Percentiles rank a stretch among this genome's conserved stretches.
These are phyloP conservation scores for Leccinum fibrillosum DNA, from an alignment of 768 basidiomycete genomes.

Conservation along the genomic window DNA sequence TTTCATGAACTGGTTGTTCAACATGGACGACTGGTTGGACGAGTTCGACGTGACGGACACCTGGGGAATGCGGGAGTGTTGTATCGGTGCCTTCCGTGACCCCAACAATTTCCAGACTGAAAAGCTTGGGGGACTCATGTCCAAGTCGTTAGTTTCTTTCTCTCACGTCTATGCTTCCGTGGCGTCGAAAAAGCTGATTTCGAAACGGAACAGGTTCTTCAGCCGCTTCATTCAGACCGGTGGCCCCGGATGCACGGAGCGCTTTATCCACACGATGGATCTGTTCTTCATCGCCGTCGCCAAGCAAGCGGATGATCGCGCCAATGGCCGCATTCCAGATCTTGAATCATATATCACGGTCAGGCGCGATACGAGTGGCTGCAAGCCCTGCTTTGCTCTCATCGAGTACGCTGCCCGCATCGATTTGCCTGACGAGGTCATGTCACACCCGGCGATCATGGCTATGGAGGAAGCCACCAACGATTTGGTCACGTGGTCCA, in stretches of 20 bases:
- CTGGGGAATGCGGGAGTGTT: constrained; percentile 29
- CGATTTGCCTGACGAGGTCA: constrained; percentile 52
- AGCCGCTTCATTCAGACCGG: constrained; percentile 35
- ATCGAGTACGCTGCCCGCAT: constrained; percentile 54
- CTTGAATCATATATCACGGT: constrained; percentile 52
- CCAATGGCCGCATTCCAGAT: constrained; percentile 35
- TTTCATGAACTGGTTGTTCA: constrained; percentile 53
- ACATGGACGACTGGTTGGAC: constrained; percentile 42
- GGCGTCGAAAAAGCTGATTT: neutral
- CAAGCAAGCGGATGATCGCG: constrained; percentile 42
- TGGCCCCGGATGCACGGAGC: constrained; percentile 38
- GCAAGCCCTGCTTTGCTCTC: constrained; percentile 47
- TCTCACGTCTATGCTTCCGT: neutral
- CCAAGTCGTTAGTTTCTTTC: constrained; percentile 31
- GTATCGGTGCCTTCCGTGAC: constrained; percentile 30
- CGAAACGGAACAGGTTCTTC: constrained; percentile 33
- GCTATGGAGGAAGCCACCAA: constrained; percentile 46
- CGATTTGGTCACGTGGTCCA: constrained; percentile 51
- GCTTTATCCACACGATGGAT: constrained; percentile 41
- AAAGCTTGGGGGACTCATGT: constrained; percentile 30
- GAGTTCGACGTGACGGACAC: constrained; percentile 33
- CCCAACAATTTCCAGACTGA: constrained; percentile 25
- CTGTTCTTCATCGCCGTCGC: constrained; percentile 42
- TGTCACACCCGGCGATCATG: constrained; percentile 47
- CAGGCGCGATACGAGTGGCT: constrained; percentile 53